Conservation (phyloP, 805 yeast species). For the Phaffomyces thermotolerans region DNA sequence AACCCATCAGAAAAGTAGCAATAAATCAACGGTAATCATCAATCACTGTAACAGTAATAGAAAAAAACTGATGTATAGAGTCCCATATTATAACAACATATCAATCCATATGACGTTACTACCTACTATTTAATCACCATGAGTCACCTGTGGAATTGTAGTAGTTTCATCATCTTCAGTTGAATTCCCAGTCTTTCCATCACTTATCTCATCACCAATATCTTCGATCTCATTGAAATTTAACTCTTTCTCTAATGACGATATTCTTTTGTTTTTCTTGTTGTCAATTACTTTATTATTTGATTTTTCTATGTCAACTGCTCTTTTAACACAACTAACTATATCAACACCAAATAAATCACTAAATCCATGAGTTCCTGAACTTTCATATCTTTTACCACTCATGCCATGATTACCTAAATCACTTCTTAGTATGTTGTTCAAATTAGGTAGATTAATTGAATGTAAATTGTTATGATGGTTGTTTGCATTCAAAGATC, state of each 20-base stretch:
- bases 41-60: too few relatives aligned
- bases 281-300: background rate
- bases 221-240: background rate
- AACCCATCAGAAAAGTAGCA: too few relatives aligned
- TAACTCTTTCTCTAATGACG: too few relatives aligned
- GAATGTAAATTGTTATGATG: background rate
- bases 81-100: too few relatives aligned
- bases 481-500: conserved; percentile 4
- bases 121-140: too few relatives aligned
- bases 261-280: background rate
- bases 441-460: background rate
- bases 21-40: too few relatives aligned
- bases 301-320: conserved; percentile 26
- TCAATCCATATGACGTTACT: too few relatives aligned
- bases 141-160: too few relatives aligned
- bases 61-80: too few relatives aligned
- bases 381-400: conserved; percentile 9
- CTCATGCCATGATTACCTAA: background rate
- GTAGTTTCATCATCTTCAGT: conserved; percentile 3
- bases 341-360: conserved; percentile 56
- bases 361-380: conserved; percentile 12
- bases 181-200: conserved; percentile 1
- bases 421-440: conserved; percentile 3
- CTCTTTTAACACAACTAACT: conserved; percentile 41
- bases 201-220: background rate